Conservation (phyloP, 352 stramenopile genomes). For the Phytophthora cactorum region DNA sequence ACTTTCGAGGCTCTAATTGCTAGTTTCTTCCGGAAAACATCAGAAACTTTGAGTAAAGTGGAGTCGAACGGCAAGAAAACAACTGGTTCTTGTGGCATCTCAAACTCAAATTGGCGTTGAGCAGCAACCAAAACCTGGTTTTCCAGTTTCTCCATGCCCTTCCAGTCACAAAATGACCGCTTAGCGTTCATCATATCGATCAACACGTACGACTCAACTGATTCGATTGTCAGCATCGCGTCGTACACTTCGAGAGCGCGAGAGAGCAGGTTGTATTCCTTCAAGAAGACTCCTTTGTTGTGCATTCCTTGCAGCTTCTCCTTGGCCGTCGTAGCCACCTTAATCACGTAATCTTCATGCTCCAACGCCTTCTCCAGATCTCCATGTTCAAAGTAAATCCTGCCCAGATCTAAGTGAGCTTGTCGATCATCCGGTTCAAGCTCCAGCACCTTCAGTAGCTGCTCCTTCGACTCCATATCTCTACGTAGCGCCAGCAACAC, state of each 20-base stretch:
- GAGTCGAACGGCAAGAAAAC: slow-evolving; percentile 77
- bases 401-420: slow-evolving; percentile 62
- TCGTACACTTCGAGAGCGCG: slow-evolving; percentile 52
- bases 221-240: slow-evolving; percentile 43
- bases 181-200: slow-evolving; percentile 56
- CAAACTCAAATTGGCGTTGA: slow-evolving; percentile 21
- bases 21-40: slow-evolving; percentile 55
- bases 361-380: slow-evolving; percentile 46
- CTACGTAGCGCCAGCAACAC: slow-evolving; percentile 50
- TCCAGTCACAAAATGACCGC: slow-evolving; percentile 71
- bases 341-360: slow-evolving; percentile 55
- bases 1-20: slow-evolving; percentile 34
- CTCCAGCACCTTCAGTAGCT: slow-evolving; percentile 49
- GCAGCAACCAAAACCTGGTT: slow-evolving; percentile 44
- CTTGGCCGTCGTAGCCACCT: slow-evolving; percentile 1
- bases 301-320: slow-evolving; percentile 47
- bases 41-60: slow-evolving; percentile 62
- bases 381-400: slow-evolving; percentile 55
- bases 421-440: slow-evolving; percentile 47
- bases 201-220: slow-evolving; percentile 46
- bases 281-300: slow-evolving; percentile 83
- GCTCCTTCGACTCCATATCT: slow-evolving; percentile 39
- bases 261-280: slow-evolving; percentile 43
- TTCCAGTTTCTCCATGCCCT: slow-evolving; percentile 53
- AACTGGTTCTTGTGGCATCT: slow-evolving; percentile 1